Evolutionary conservation across 139 green algal genomes (phyloP).

Genomic region (Yamagishiella unicocca): DNA sequence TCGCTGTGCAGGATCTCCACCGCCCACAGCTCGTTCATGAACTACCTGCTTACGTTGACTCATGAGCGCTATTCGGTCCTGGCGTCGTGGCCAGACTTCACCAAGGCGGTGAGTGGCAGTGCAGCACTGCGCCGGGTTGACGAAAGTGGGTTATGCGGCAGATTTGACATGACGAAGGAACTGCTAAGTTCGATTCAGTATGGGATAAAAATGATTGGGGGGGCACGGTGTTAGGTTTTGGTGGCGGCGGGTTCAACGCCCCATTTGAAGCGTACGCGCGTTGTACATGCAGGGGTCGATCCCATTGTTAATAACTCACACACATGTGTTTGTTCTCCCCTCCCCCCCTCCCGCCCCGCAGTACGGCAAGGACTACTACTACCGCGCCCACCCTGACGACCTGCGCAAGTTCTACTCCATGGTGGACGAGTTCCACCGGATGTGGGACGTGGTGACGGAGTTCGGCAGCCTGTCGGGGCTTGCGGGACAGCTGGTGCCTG

Average conservation of each 20-base stretch:
- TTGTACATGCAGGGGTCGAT: too few species aligned
- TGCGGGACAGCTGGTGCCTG: slow-evolving; percentile 65
- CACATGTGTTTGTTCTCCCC: too few species aligned
- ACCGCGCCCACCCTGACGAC: slow-evolving; percentile 72
- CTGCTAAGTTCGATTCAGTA: too few species aligned
- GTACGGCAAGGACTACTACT: slow-evolving; percentile 75
- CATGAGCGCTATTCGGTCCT: slow-evolving; percentile 72
- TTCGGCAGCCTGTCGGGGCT: slow-evolving; percentile 65
- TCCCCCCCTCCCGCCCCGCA: slow-evolving; percentile 34
- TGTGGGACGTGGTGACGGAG: slow-evolving; percentile 66
- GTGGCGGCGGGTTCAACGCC: too few species aligned
- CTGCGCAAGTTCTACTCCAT: slow-evolving; percentile 71
- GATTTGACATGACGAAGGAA: too few species aligned
- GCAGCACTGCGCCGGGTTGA: too few species aligned
- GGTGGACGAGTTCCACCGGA: slow-evolving; percentile 64
- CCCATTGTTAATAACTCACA: too few species aligned
- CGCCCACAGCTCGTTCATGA: slow-evolving; percentile 60
- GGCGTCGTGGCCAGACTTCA: slow-evolving; percentile 74
- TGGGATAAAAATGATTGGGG: too few species aligned
- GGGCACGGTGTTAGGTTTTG: too few species aligned
- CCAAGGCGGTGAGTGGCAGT: slow-evolving; percentile 51
- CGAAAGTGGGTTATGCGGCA: too few species aligned
- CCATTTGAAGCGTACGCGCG: too few species aligned
- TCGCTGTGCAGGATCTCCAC: slow-evolving; percentile 55
- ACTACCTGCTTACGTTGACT: slow-evolving; percentile 65